A percentile compares a stretch with the other conserved stretches of the same genome.
phyloP scores from a whole-genome alignment of 345 rosid genomes.

The Physaria fendleri region DNA sequence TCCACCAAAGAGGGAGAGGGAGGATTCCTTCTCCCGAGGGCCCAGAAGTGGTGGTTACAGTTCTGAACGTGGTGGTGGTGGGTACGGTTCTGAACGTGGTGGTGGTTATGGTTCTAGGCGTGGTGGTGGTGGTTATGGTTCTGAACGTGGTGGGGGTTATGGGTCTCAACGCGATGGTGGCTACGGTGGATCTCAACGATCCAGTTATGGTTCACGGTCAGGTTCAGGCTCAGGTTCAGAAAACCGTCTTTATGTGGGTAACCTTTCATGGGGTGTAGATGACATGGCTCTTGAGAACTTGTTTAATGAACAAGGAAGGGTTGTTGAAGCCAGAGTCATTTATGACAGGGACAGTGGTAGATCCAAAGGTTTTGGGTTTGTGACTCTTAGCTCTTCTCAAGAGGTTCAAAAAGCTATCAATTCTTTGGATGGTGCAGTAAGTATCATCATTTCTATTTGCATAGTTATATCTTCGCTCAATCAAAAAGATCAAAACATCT shows the following conservation, averaged over 20 bases:
- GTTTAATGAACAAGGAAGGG: conserved; percentile 80
- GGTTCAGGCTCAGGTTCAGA: conserved; percentile 32
- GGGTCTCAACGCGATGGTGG: conserved; percentile 11
- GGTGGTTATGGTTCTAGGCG: conserved; percentile 20
- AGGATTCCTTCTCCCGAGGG: conserved; percentile 42
- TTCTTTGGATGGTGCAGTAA: conserved; percentile 76
- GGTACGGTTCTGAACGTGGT: conserved; percentile 2
- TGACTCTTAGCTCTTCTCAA: conserved; percentile 66
- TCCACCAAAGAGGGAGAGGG: conserved; percentile 61
- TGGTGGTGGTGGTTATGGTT: conserved; percentile 19
- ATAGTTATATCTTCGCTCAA: not conserved
- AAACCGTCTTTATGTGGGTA: conserved; percentile 77
- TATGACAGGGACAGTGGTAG: conserved; percentile 94
- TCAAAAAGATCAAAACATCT: not conserved
- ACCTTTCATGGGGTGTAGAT: conserved; percentile 95
- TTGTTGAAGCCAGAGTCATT: conserved; percentile 84
- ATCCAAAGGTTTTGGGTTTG: conserved; percentile 98
- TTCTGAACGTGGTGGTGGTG: conserved; percentile 26
- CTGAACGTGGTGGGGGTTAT: conserved; percentile 16
- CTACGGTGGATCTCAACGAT: conserved; percentile 21
- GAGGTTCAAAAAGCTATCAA: conserved; percentile 74
- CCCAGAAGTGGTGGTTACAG: conserved; percentile 31
- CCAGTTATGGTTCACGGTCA: conserved; percentile 24
- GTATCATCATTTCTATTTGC: conserved; percentile 28
- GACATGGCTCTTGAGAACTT: conserved; percentile 68